Evolutionary conservation across 768 basidiomycete genomes (phyloP), one percentile per base, ranked within the genome.

Genomic region (Phlegmacium glaucopus): DNA sequence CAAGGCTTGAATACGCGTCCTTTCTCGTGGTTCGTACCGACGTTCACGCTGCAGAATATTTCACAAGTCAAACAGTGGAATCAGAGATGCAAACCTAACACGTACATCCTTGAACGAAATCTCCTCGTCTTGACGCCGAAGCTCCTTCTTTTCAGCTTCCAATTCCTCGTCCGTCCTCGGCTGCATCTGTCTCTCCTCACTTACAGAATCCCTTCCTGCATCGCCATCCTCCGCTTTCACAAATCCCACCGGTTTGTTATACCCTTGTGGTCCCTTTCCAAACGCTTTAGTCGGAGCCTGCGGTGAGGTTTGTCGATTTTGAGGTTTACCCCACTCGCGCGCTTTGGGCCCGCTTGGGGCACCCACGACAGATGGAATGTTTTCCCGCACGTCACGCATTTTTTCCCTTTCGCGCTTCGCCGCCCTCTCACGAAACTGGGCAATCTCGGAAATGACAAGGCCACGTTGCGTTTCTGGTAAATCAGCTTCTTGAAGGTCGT

Each of bases 401-500:
- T 94, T 94, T 65, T 95, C 93, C 15, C 88, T 80, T 60, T 94
- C 93, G 29, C 88, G 74, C 67, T 94, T 94, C 8, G 91, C 92
- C 0, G 94, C 90, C 16, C 90, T 83, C 68, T 97, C 94, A 49
- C 96, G 82, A 67, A 99, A 99, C 57, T 92, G 86, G 0, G 94
- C 93, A 51, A 99, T 99, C 63, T 97, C 94, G 26, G 90, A 91
- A 52, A 97, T 90, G 51, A 98, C 94, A 45, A 94, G 84, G 5
- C 89, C 92, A 29, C 95, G 87, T 52, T 79, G 82, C 0, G 90
- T 90, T 70, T 99, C 96, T 17, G 96, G 95, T 36, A 99, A 79
- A 61, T 99, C 96, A 44, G 93, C 90, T 70, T 96, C 94, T 61
- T 93, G 89, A 36, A 99, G 77, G 68, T 98, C 96, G 67, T 92